Base-by-base conservation (phyloP, 2,329 filamentous ascomycete species). In the Diplodia corticola region DNA sequence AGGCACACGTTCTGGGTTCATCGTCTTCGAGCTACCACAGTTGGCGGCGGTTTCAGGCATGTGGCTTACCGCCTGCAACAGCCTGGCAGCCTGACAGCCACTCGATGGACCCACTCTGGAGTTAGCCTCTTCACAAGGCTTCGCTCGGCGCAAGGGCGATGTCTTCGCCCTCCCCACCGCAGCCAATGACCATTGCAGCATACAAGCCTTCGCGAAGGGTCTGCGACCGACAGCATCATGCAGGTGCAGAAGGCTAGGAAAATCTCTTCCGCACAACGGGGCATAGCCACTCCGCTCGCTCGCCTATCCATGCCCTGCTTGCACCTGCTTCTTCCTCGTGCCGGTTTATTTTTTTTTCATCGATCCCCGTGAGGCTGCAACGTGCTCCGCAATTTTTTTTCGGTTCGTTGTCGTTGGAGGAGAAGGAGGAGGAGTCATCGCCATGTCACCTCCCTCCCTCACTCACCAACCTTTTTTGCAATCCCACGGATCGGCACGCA, bases 11-110 rank as follows among this genome's bases (percentile, higher is more conserved):
- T 9, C 35, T 40, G 33, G 28, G 3, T 37, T 22, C 12, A 10
- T 26, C 9, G 17, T 28, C n/a, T 55, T 55, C 30, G n/a, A 5
- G 40, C 33, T 57, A n/a, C n/a, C n/a, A n/a, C n/a, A 15, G 33
- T 6, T 40, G 33, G 33, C 20, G 22, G 24, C 15, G 54, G 44
- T 40, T 26, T 35, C 40, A 44, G 40, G 40, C n/a, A 35, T 44
- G 37, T 59, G 55, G 55, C 55, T 59, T 46, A 30, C 37, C 30
- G 24, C 26, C 37, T 24, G 55, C 37, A 59, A 46, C 55, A 59
- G 55, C 37, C 20, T 44, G 54, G n/a, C 54, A 26, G 35, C 13
- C 37, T 48, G 9, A 59, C 24, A 59, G 33, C 55, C 55, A 48
- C 55, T 59, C 55, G 24, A 53, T 30, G 10, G 33, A 24, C 37